phyloP scores from a whole-genome alignment of 1,139 yeast genomes.

The Sporopachydermia cereana region DNA sequence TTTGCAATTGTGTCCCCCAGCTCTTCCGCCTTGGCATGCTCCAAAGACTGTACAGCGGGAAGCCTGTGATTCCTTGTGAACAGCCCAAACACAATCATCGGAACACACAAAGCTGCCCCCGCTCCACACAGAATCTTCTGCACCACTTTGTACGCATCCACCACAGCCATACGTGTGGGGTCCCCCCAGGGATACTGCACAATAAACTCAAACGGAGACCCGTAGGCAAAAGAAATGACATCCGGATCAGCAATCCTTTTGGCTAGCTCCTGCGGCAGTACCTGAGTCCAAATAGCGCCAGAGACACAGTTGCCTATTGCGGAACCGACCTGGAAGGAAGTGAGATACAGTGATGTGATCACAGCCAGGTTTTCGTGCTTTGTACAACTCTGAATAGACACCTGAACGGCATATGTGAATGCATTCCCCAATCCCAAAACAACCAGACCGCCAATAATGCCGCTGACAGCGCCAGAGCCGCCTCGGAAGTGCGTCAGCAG shows the following conservation, averaged over 20 bases:
- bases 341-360: constrained; percentile 31
- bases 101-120: constrained; percentile 44
- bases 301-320: constrained; percentile 36
- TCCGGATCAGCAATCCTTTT: constrained; percentile 20
- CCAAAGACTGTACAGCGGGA: constrained; percentile 22
- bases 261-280: constrained; percentile 24
- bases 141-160: constrained; percentile 44
- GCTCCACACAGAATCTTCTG: constrained; percentile 47
- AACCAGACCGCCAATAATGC: constrained; percentile 57
- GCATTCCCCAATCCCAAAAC: constrained; percentile 67
- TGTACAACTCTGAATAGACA: constrained; percentile 50
- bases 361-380: constrained; percentile 39
- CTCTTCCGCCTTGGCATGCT: constrained; percentile 32
- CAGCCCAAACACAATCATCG: constrained; percentile 37
- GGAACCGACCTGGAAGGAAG: constrained; percentile 32
- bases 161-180: constrained; percentile 44
- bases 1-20: neutral
- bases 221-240: constrained; percentile 39
- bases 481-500: constrained; percentile 47
- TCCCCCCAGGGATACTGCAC: constrained; percentile 44
- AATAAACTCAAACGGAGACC: constrained; percentile 39
- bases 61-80: constrained; percentile 46
- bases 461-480: constrained; percentile 34
- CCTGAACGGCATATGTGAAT: constrained; percentile 56
- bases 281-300: constrained; percentile 38